Evolutionary conservation across 495 filamentous ascomycete species (phyloP).

Genomic region (Aspergillus homomorphus): DNA sequence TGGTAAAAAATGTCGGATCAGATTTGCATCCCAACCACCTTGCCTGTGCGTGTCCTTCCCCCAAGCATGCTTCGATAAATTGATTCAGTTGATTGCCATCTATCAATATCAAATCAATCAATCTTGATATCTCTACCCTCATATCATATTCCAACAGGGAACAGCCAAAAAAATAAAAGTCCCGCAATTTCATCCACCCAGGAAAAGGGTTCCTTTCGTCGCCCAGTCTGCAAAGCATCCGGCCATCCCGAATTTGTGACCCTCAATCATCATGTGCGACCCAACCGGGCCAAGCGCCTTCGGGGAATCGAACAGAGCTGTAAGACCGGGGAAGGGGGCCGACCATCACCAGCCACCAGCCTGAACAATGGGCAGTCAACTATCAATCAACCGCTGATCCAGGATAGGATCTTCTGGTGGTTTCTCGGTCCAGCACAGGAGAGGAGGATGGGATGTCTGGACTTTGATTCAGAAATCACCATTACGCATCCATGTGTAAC

Average conservation of each 20-base stretch:
- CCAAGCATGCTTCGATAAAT: no score
- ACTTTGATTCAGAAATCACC: not conserved
- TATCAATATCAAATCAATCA: no score
- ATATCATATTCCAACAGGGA: no score
- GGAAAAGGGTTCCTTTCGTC: not conserved
- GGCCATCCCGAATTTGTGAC: slow-evolving; percentile 25
- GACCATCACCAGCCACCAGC: slow-evolving; percentile 15
- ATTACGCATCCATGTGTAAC: not conserved
- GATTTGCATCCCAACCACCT: no score
- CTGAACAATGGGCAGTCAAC: slow-evolving; percentile 7
- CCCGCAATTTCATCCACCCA: no score
- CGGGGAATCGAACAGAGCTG: slow-evolving; percentile 15
- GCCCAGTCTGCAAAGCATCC: slow-evolving; percentile 16
- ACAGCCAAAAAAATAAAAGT: no score
- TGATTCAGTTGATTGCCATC: no score
- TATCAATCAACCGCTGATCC: not conserved
- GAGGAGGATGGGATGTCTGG: no score
- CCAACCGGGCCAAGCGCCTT: slow-evolving; percentile 16
- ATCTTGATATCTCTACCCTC: no score
- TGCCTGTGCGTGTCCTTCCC: no score
- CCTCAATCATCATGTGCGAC: slow-evolving; percentile 23
- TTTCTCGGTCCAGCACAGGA: not conserved
- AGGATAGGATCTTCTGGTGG: slow-evolving; percentile 1
- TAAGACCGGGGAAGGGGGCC: slow-evolving; percentile 8
- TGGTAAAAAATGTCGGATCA: no score